phyloP scores from a whole-genome alignment of 148 eudicot genomes.

The Spergularia marina region DNA sequence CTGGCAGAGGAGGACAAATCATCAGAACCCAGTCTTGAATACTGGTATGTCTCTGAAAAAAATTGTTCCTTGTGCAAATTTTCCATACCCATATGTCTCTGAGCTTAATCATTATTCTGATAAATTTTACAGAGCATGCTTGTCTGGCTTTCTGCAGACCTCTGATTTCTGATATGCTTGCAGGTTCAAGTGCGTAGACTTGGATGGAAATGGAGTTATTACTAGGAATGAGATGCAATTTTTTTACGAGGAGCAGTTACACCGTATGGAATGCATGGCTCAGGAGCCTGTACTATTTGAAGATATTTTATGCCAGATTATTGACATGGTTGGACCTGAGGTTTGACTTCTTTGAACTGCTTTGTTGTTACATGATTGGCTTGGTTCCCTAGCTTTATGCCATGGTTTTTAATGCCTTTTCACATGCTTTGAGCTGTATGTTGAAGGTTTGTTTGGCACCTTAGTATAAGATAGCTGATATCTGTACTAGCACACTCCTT shows the following conservation, averaged over 20 bases:
- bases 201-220: slow-evolving; percentile 84
- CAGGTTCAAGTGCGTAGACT: slow-evolving; percentile 98
- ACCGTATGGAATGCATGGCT: slow-evolving; percentile 98
- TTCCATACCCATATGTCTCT: background rate
- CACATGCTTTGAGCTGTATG: background rate
- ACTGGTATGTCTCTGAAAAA: slow-evolving; percentile 53
- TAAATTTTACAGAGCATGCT: background rate
- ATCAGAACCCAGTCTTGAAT: slow-evolving; percentile 94
- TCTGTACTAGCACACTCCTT: background rate
- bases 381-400: background rate
- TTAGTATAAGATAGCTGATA: background rate
- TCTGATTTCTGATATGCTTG: slow-evolving; percentile 6
- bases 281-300: slow-evolving; percentile 98
- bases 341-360: slow-evolving; percentile 31
- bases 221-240: slow-evolving; percentile 95
- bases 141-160: background rate
- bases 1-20: slow-evolving; percentile 95
- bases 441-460: background rate
- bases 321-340: slow-evolving; percentile 95
- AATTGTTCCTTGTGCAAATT: background rate
- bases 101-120: too few species aligned
- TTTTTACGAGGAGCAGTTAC: slow-evolving; percentile 96
- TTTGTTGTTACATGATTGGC: background rate
- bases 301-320: slow-evolving; percentile 93
- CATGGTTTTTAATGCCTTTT: slow-evolving; percentile 4